Conservation (phyloP, 2,329 filamentous ascomycete genomes). For the Rugonectria rugulosa region DNA sequence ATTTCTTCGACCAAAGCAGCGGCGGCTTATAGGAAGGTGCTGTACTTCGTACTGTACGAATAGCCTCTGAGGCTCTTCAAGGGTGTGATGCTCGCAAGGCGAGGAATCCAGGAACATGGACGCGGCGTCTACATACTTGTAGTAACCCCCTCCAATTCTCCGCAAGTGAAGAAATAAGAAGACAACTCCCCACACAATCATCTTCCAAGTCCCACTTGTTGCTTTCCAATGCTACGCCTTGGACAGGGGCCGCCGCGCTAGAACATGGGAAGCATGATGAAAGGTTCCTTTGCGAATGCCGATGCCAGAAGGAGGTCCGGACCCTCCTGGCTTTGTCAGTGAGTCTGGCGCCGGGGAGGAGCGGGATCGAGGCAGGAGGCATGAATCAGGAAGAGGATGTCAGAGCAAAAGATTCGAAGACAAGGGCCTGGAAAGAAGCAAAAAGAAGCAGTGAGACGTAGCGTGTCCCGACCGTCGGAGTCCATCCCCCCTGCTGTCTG, state of each 20-base stretch:
- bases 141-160: slow-evolving; percentile 27
- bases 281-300: slow-evolving; percentile 4
- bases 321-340: slow-evolving; percentile 8
- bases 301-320: slow-evolving; percentile 6
- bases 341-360: slow-evolving; percentile 26
- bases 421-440: slow-evolving; percentile 15
- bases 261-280: slow-evolving; percentile 9
- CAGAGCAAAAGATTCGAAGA: slow-evolving; percentile 8
- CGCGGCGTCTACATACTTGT: slow-evolving; percentile 24
- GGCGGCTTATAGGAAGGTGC: no score
- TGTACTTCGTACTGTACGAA: no score
- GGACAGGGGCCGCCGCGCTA: slow-evolving; percentile 11
- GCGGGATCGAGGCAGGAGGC: slow-evolving; percentile 17
- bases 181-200: slow-evolving; percentile 25
- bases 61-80: not conserved
- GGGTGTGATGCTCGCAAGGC: no score
- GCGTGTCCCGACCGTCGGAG: slow-evolving; percentile 1
- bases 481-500: slow-evolving; percentile 7
- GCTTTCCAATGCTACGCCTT: slow-evolving; percentile 16
- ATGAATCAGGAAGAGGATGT: slow-evolving; percentile 12
- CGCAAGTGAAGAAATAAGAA: slow-evolving; percentile 12
- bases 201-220: slow-evolving; percentile 25
- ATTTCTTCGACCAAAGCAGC: no score
- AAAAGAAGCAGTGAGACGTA: slow-evolving; percentile 24
- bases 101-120: slow-evolving; percentile 29